Conservation (phyloP, 1,284 basidiomycete genomes). For the Cutaneotrichosporon spelunceum region DNA sequence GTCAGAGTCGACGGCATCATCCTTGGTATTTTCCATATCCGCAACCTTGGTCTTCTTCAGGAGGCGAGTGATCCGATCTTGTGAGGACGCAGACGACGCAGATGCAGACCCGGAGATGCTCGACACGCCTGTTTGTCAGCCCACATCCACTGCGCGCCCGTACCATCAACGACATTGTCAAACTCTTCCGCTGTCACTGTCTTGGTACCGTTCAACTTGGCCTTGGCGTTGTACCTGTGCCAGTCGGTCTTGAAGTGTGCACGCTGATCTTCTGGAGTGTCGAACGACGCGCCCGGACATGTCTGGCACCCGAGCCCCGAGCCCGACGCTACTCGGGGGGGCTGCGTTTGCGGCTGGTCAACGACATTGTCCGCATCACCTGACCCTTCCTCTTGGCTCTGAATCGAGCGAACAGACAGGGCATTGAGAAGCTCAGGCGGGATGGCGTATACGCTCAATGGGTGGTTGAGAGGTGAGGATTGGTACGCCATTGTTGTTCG, state of each 20-base stretch:
- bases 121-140: conserved; percentile 62
- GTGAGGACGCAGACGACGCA: conserved; percentile 58
- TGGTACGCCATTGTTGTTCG: conserved; percentile 1
- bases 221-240: conserved; percentile 96
- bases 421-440: conserved; percentile 65
- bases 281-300: conserved; percentile 68
- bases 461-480: conserved; percentile 25
- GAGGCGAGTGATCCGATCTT: conserved; percentile 58
- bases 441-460: conserved; percentile 59
- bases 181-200: conserved; percentile 70
- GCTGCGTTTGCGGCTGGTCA: background rate
- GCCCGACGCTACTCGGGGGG: conserved; percentile 23
- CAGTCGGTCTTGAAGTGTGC: conserved; percentile 90
- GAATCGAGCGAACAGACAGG: conserved; percentile 60
- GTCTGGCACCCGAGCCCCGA: conserved; percentile 63
- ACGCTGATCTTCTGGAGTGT: conserved; percentile 75
- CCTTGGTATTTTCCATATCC: conserved; percentile 23
- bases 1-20: conserved; percentile 35
- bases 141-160: conserved; percentile 24
- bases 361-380: background rate
- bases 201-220: conserved; percentile 60
- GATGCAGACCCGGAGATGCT: conserved; percentile 86
- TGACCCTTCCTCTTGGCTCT: conserved; percentile 15
- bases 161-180: conserved; percentile 72
- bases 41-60: conserved; percentile 56